A percentile compares a stretch with the other conserved stretches of the same genome.
Evolutionary conservation across 345 rosid species (phyloP).

Genomic region (Anacardium occidentale): DNA sequence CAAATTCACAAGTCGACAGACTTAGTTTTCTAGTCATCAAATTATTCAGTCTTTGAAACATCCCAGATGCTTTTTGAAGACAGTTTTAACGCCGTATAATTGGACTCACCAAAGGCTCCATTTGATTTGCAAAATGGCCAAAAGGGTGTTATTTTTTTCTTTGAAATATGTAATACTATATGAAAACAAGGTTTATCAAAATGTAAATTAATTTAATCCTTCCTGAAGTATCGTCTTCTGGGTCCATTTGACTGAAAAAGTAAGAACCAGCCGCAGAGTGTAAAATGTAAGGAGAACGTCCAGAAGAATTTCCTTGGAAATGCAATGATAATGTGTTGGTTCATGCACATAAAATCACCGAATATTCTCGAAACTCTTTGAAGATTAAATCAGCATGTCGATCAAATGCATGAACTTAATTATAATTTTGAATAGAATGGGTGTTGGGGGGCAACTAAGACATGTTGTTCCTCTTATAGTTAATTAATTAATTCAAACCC

Average conservation of each 20-base stretch:
- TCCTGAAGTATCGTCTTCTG: too few relatives aligned
- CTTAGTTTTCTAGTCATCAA: too few relatives aligned
- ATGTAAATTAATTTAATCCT: too few relatives aligned
- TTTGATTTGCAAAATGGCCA: too few relatives aligned
- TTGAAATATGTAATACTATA: too few relatives aligned
- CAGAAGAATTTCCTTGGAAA: neutral
- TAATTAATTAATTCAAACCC: neutral
- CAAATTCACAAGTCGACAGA: neutral
- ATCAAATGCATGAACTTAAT: constrained; percentile 2
- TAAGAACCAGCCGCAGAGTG: neutral
- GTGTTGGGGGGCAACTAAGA: neutral
- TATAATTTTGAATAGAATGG: neutral
- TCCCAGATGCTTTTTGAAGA: neutral
- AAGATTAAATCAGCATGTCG: neutral
- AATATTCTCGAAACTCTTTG: constrained; percentile 7
- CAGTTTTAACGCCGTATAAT: too few relatives aligned
- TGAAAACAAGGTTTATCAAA: too few relatives aligned
- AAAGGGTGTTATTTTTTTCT: too few relatives aligned
- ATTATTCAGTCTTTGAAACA: too few relatives aligned
- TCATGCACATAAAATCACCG: constrained; percentile 4
- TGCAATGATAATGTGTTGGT: neutral
- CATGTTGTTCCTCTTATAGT: neutral
- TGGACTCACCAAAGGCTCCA: too few relatives aligned
- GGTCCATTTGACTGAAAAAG: too few relatives aligned
- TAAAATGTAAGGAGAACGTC: neutral